These are phyloP conservation scores for Polyporus arcularius DNA, from an alignment of 768 basidiomycete genomes.

Conservation along the genomic window DNA sequence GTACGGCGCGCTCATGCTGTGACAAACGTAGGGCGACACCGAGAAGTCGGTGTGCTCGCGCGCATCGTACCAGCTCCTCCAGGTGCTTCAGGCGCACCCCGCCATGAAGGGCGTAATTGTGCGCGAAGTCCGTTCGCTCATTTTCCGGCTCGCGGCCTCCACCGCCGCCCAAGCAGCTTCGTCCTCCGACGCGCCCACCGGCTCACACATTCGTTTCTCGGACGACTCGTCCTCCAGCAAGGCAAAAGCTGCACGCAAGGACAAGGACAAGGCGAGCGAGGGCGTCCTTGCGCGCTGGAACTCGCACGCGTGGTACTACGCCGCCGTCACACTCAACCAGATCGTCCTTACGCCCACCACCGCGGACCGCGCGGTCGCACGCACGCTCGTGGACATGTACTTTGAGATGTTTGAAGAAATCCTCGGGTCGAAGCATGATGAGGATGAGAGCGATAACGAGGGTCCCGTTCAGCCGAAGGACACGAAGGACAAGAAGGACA, in stretches of 20 bases:
- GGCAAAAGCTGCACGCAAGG: slow-evolving; percentile 7
- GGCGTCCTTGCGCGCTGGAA: slow-evolving; percentile 48
- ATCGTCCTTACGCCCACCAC: slow-evolving; percentile 65
- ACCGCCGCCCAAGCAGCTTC: slow-evolving; percentile 31
- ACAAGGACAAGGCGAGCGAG: slow-evolving; percentile 19
- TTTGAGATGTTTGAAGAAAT: slow-evolving; percentile 93
- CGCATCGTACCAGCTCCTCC: slow-evolving; percentile 86
- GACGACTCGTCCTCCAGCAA: slow-evolving; percentile 32
- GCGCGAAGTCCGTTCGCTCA: slow-evolving; percentile 79
- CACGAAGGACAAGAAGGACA: slow-evolving; percentile 28
- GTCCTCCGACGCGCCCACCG: slow-evolving; percentile 14
- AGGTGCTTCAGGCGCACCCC: slow-evolving; percentile 87
- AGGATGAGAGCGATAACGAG: slow-evolving; percentile 40
- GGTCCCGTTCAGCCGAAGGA: slow-evolving; percentile 22
- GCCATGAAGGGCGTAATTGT: slow-evolving; percentile 90
- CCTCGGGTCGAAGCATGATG: slow-evolving; percentile 59
- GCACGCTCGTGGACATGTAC: slow-evolving; percentile 83
- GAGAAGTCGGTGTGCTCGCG: slow-evolving; percentile 87
- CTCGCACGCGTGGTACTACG: slow-evolving; percentile 86
- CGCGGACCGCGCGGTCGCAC: slow-evolving; percentile 71
- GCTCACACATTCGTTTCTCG: slow-evolving; percentile 56
- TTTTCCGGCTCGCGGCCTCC: slow-evolving; percentile 62
- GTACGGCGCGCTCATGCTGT: background rate
- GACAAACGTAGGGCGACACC: slow-evolving; percentile 71
- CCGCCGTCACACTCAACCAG: slow-evolving; percentile 93